Base-by-base conservation (phyloP, 1,139 yeast genomes). In the Magnusiomyces fungicola region DNA sequence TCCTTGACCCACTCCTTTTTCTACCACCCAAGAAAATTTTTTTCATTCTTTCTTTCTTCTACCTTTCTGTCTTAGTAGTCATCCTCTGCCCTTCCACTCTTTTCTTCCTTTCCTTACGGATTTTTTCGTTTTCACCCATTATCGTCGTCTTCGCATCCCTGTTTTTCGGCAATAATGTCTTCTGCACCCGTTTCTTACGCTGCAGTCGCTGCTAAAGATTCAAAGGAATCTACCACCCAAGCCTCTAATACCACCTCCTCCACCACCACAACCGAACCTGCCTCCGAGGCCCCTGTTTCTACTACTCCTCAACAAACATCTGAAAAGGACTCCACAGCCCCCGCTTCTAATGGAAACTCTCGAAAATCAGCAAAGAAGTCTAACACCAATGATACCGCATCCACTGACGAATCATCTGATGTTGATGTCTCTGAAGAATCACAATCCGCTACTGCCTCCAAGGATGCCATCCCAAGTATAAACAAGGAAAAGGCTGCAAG, bases 111-210 rank as follows among this genome's bases (percentile, higher is more conserved):
- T 38, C 29, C 42, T 22, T 14, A 6, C 7, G 6, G 16, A 33
- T 16, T 21, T 21, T 14, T 16, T 16, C 14, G 19, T 18, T 12
- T 40, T 40, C n/a, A 39, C 24, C 24, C 24, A 19, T 16, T 43
- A 14, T 41, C 44, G 23, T 27, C 19, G 34, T 19, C 44, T 16
- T 18, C 18, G 18, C 32, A 25, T n/a, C 5, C 4, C 5, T 24
- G 6, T 12, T 12, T 32, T n/a, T 32, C 36, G 36, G 36, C 36
- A 32, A 41, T 19, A 41, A 41, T 41, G 44, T 41, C 44, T 29
- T 58, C 63, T 50, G 59, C 57, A 49, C 59, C 63, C 27, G 53
- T 62, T 36, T 62, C 66, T 42, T 62, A 62, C 53, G 66, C 66
- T 44, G 57, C 59, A 25, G 64, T 59, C 29, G 66, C 65, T 37